Evolutionary conservation across 495 filamentous ascomycete species (phyloP), one percentile per base, ranked within the genome.

Genomic region (Rostrohypoxylon terebratum): DNA sequence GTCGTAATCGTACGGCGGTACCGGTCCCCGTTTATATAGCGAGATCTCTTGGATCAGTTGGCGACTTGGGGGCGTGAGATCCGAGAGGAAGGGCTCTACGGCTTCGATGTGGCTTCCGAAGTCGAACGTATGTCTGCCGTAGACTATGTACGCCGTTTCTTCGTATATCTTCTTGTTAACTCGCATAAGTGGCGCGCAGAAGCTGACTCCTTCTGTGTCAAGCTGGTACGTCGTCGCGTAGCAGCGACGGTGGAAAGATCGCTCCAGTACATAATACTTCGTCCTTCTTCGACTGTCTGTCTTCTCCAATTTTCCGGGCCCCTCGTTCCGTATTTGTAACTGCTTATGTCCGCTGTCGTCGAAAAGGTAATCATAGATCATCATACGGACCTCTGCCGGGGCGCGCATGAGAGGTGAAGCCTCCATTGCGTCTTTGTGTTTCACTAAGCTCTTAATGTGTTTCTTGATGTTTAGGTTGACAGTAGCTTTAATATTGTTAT

Each of bases 281-380:
- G 64, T 77, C 31, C 80, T 77, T 0, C 40, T 18, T 33, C 63
- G 64, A 23, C 38, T 42, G 23, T 68, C 53, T 4, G 38, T 44
- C 40, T 54, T 53, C 1, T 63, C 58, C 4, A 69, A 47, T 13
- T 71, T 75, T 42, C 62, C 71, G 23, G 69, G 34, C 9, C 54
- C 60, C 4, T 67, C 72, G 25, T 74, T 76, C 38, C 68, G 71
- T 40, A 78, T 75, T 21, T 58, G 54, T 21, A 80, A 51, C 13
- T 63, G 55, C 58, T 66, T 72, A 28, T 69, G 42, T 1, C 72
- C 80, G 13, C 80, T 76, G 53, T 83, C 76, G 69, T 80, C 80
- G 63, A 88, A 83, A 70, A 87, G 83, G 60, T 87, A 84, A 14
- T 76, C 73, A 76, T 86, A 89, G 40, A 89, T 89, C 59, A 87